Base-by-base conservation (phyloP, 805 yeast species). In the Sporopachydermia lactativora region DNA sequence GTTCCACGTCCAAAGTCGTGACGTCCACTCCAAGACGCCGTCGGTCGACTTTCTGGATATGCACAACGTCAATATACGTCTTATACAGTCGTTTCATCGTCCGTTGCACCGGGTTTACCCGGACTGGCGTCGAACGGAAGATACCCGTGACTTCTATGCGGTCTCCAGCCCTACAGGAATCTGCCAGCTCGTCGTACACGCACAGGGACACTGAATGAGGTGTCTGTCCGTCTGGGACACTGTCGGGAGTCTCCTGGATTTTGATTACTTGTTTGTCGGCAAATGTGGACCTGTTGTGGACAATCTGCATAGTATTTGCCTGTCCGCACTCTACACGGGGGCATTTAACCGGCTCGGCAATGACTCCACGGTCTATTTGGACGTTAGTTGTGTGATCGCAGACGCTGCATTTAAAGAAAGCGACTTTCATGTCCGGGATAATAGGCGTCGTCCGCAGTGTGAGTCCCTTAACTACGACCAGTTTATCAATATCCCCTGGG, bases 161-260 rank as follows among this genome's bases (percentile, higher is more conserved):
- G 59, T 92, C 98, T 68, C 98, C 98, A 5, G 98, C 96, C 51
- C 95, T 73, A 52, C 94, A 81, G 41, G 82, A 70, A 58, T 92
- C 98, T 1, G 92, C 98, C 45, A 92, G 68, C 57, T 92, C 97
- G 59, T 92, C 98, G 55, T 89, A 92, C 1, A 84, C 94, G 64
- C 96, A 85, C 18, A 92, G 64, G 4, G 95, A 84, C 38, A 92
- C 83, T 11, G 96, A 80, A 59, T 92, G 98, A 1, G 98, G 98
- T 2, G 98, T 92, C 61, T 92, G 98, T 14, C 98, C 98, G 61
- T 83, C 97, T 3, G 98, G 98, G 13, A 89, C 95, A 46, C 76
- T 69, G 59, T 92, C 98, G 1, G 96, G 96, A 0, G 95, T 86
- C 60, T 92, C 98, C 61, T 92, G 98, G 35, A 92, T 64, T 52